Conservation (phyloP, 345 rosid genomes). For the Syzygium grande region DNA sequence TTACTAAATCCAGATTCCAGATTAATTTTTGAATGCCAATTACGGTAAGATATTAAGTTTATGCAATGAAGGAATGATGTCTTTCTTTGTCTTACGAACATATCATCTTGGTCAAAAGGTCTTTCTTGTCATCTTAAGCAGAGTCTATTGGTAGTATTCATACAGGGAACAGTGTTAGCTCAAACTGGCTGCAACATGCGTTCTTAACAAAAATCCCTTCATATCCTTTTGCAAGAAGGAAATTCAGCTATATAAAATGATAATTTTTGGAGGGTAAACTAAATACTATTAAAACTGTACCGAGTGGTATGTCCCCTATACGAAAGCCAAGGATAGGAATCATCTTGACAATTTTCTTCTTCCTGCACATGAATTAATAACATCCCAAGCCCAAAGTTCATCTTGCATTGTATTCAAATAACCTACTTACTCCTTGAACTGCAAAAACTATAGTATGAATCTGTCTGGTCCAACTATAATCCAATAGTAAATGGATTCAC, state of each 20-base stretch:
- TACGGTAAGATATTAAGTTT: neutral
- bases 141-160: neutral
- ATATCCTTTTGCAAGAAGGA: too few relatives aligned
- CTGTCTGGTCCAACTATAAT: neutral
- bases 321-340: neutral
- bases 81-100: neutral
- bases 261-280: too few relatives aligned
- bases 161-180: too few relatives aligned
- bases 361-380: neutral
- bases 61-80: neutral
- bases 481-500: neutral
- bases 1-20: neutral
- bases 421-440: neutral
- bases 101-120: neutral
- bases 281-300: too few relatives aligned
- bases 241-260: too few relatives aligned
- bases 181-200: too few relatives aligned
- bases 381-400: neutral
- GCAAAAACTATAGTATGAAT: neutral
- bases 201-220: too few relatives aligned
- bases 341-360: neutral
- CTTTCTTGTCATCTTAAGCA: neutral
- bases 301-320: too few relatives aligned
- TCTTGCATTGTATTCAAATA: neutral
- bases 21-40: neutral